These are phyloP conservation scores for Pyrenochaeta sp. DNA, from an alignment of 2,329 filamentous ascomycete genomes.

Conservation along the genomic window DNA sequence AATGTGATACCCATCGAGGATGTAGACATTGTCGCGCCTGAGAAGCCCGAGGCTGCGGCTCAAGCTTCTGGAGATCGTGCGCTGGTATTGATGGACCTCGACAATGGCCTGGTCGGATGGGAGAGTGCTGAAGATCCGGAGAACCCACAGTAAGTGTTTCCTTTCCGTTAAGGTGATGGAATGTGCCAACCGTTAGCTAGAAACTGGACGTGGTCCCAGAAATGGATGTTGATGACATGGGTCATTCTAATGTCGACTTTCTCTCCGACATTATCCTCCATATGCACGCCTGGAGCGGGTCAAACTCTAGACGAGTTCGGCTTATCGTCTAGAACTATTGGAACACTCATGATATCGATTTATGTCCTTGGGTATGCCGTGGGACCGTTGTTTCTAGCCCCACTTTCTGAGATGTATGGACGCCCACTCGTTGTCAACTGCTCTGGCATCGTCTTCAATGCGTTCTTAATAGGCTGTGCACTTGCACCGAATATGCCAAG, in stretches of 20 bases:
- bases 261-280: constrained; percentile 34
- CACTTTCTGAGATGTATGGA: constrained; percentile 64
- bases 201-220: constrained; percentile 24
- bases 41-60: not conserved
- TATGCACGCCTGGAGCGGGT: constrained; percentile 30
- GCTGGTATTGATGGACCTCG: constrained; percentile 24
- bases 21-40: not conserved
- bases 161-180: not conserved
- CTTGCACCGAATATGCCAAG: constrained; percentile 24
- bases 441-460: constrained; percentile 48
- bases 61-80: constrained; percentile 11
- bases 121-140: constrained; percentile 27
- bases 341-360: constrained; percentile 38
- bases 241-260: constrained; percentile 26
- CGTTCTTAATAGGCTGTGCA: constrained; percentile 41
- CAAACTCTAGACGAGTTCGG: constrained; percentile 19
- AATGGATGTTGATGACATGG: constrained; percentile 27
- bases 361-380: constrained; percentile 48
- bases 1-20: not conserved
- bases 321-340: constrained; percentile 6
- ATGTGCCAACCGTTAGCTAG: not conserved
- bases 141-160: constrained; percentile 22
- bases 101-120: constrained; percentile 32
- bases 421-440: constrained; percentile 45
- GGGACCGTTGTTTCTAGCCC: constrained; percentile 71